These are phyloP conservation scores for Boletus subluridellus DNA, from an alignment of 1,284 basidiomycete species.

Conservation along the genomic window DNA sequence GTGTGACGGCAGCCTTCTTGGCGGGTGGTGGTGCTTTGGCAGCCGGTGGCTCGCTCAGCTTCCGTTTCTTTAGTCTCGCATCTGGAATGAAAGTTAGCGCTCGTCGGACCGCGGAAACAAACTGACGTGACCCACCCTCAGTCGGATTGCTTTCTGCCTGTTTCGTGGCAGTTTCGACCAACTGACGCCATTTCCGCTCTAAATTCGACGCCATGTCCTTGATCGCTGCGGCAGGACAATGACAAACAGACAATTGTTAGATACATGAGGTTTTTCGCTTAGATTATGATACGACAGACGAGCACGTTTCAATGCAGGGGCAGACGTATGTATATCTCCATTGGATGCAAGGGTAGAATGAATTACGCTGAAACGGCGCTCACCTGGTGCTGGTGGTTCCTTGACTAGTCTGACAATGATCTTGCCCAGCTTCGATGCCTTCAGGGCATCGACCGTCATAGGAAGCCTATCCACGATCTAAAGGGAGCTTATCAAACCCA, in stretches of 20 bases:
- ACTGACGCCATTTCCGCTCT: constrained; percentile 72
- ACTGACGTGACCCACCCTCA: constrained; percentile 72
- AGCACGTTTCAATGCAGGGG: constrained; percentile 26
- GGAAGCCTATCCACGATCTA: constrained; percentile 81
- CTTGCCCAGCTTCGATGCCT: constrained; percentile 71
- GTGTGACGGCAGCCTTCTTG: constrained; percentile 60
- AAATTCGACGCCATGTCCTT: constrained; percentile 86
- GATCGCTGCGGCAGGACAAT: constrained; percentile 60
- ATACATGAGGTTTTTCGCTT: constrained; percentile 55
- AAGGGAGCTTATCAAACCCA: constrained; percentile 20
- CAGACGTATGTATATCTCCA: constrained; percentile 32
- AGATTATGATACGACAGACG: constrained; percentile 38
- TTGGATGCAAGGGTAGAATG: constrained; percentile 19
- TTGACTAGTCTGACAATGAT: constrained; percentile 69
- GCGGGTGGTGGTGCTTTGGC: constrained; percentile 51
- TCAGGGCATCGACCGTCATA: constrained; percentile 62
- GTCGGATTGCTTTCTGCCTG: constrained; percentile 43
- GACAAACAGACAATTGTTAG: constrained; percentile 54
- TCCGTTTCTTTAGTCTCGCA: constrained; percentile 67
- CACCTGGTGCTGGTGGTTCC: constrained; percentile 65
- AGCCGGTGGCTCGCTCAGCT: constrained; percentile 49
- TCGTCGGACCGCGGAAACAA: constrained; percentile 28
- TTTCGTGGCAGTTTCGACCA: constrained; percentile 49
- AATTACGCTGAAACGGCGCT: constrained; percentile 37
- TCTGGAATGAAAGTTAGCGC: constrained; percentile 41